These are phyloP conservation scores for Cadophora gregata DNA, from an alignment of 2,329 filamentous ascomycete species.

Conservation along the genomic window DNA sequence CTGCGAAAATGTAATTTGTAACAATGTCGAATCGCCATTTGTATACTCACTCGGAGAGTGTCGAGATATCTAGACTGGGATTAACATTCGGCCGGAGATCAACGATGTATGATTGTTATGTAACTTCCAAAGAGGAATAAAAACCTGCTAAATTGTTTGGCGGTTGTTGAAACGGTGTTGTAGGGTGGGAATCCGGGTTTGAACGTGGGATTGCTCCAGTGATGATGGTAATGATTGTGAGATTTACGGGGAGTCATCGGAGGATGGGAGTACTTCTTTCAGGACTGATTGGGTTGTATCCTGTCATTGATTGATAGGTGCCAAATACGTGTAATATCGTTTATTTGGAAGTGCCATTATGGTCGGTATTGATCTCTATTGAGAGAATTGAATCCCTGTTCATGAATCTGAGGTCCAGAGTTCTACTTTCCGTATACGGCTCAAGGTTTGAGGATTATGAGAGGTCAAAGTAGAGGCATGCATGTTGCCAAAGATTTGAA, in stretches of 20 bases:
- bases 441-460: background rate
- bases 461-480: background rate
- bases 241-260: background rate
- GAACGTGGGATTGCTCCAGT: background rate
- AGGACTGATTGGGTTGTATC: background rate
- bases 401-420: background rate
- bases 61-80: slow-evolving; percentile 5
- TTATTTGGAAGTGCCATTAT: background rate
- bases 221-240: background rate
- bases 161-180: background rate
- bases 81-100: slow-evolving; percentile 2
- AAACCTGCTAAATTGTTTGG: slow-evolving; percentile 10
- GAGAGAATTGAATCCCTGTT: background rate
- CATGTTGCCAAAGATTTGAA: background rate
- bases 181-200: background rate
- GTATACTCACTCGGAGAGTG: background rate
- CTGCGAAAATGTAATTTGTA: background rate
- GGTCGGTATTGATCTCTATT: background rate
- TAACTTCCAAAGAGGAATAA: background rate
- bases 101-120: background rate
- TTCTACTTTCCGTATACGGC: background rate
- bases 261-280: no score
- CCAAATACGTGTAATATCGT: background rate
- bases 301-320: background rate
- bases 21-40: slow-evolving; percentile 1